Base-by-base conservation (phyloP, 2,329 filamentous ascomycete genomes). In the Aspergillus japonicus region DNA sequence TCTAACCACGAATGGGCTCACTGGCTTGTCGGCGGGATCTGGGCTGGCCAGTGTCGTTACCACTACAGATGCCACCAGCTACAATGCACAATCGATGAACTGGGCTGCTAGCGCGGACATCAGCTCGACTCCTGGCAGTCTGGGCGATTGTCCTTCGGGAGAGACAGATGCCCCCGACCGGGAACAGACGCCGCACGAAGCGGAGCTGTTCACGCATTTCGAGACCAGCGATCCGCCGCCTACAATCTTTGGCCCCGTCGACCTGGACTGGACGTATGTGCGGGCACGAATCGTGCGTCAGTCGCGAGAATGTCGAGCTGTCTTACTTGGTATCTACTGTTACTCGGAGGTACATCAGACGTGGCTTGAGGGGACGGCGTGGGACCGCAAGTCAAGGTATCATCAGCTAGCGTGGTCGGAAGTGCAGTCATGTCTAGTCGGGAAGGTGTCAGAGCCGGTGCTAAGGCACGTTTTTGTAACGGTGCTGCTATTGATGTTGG, bases 401-500 rank as follows among this genome's bases (percentile, higher is more conserved):
- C 69, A 74, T 60, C 68, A 65, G 33, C 64, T 65, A 21, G 68
- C 73, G 5, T 73, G 70, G 47, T 68, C 67, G 10, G 69, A 71
- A 54, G 68, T 74, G 2, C 70, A 74, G 39, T 58, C 66, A 5
- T 70, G 60, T 57, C 54, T 74, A 3, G 60, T 68, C 8, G 69
- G 67, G 4, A 68, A 72, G 12, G 64, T 74, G 47, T 44, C 56
- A 23, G 67, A 71, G 21, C 35, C 62, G 8, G 66, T 56, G 2
- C 55, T 75, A 54, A 64, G 67, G 57, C 67, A 65, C 47, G 47
- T 71, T 1, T 71, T 73, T 58, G 64, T 67, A 5, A 59, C 71
- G 10, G 65, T 75, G 10, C 70, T 75, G 44, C 64, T 75, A 35
- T 64, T 75, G 21, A 75, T 75, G 71, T 47, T 75, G 54, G 69